These are phyloP conservation scores for Tulasnella sp. DNA, from an alignment of 768 basidiomycete species.

Conservation along the genomic window DNA sequence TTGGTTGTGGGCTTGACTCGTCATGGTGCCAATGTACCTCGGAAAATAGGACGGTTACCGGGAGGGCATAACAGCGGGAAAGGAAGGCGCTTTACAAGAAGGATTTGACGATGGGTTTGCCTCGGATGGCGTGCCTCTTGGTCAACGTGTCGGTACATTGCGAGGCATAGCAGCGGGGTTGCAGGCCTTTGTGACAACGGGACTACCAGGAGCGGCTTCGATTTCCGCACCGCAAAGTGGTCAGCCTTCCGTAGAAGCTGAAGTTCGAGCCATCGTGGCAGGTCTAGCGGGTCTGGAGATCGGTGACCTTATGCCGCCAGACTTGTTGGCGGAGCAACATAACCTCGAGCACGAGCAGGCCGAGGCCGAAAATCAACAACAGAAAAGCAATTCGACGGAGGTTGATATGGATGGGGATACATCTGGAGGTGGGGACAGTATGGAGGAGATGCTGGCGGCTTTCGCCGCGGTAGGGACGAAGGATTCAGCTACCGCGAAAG, in stretches of 20 bases:
- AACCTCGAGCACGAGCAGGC: constrained; percentile 35
- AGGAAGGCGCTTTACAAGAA: constrained; percentile 74
- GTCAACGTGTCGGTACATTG: constrained; percentile 66
- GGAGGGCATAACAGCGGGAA: constrained; percentile 92
- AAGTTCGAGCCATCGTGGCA: constrained; percentile 47
- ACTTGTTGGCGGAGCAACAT: constrained; percentile 72
- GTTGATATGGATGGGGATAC: constrained; percentile 26
- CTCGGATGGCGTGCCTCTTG: constrained; percentile 59
- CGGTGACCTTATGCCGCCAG: constrained; percentile 63
- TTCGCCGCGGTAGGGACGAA: constrained; percentile 7
- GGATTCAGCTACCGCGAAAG: not conserved
- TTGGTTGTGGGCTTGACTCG: not conserved
- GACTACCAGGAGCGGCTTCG: not conserved
- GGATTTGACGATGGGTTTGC: constrained; percentile 88
- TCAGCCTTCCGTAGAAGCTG: constrained; percentile 30
- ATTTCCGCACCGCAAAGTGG: constrained; percentile 21
- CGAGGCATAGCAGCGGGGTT: constrained; percentile 64
- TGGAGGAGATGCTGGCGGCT: constrained; percentile 23
- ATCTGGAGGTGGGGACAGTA: constrained; percentile 18
- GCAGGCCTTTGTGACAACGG: constrained; percentile 29
- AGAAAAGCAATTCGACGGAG: constrained; percentile 35
- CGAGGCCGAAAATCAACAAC: constrained; percentile 37
- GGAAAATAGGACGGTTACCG: constrained; percentile 75
- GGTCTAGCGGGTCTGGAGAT: constrained; percentile 56
- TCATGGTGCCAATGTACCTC: constrained; percentile 6